A percentile compares a stretch with the other conserved stretches of the same genome.
phyloP scores from a whole-genome alignment of 2,329 filamentous ascomycete species.

The Penicillium brevicompactum region DNA sequence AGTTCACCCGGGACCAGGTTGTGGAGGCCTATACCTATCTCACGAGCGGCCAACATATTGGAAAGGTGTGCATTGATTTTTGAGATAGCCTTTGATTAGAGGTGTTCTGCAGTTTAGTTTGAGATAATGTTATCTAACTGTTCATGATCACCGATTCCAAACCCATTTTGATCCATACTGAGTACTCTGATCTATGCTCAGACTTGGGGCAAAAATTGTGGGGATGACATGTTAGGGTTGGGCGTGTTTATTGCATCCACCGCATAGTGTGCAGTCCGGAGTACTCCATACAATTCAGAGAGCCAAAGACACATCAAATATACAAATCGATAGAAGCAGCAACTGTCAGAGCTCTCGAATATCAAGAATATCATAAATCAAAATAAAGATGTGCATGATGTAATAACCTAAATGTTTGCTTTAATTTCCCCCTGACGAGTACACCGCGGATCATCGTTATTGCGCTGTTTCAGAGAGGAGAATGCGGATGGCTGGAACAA shows the following conservation, averaged over 20 bases:
- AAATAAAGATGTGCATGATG: not conserved
- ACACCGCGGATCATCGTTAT: slow-evolving; percentile 32
- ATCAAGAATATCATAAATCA: not conserved
- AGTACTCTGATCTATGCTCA: not conserved
- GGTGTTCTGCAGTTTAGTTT: too few relatives aligned
- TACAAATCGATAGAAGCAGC: too few relatives aligned
- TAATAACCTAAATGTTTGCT: slow-evolving; percentile 6
- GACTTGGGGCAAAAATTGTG: not conserved
- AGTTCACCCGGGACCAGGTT: slow-evolving; percentile 31
- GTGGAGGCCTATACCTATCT: slow-evolving; percentile 28
- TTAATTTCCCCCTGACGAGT: slow-evolving; percentile 19
- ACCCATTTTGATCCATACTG: not conserved
- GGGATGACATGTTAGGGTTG: not conserved
- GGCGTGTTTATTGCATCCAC: not conserved
- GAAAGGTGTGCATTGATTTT: slow-evolving; percentile 37
- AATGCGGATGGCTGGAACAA: slow-evolving; percentile 17
- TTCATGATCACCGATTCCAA: too few relatives aligned
- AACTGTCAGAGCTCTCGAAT: too few relatives aligned
- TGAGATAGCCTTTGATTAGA: not conserved
- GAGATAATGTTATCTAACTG: too few relatives aligned
- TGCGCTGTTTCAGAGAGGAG: slow-evolving; percentile 24
- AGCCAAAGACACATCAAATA: not conserved
- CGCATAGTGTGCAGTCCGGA: not conserved
- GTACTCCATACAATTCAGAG: not conserved
- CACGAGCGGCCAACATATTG: slow-evolving; percentile 33